Evolutionary conservation across 495 filamentous ascomycete species (phyloP), one percentile per base, ranked within the genome.

Genomic region (Rhizodiscina lignyota): DNA sequence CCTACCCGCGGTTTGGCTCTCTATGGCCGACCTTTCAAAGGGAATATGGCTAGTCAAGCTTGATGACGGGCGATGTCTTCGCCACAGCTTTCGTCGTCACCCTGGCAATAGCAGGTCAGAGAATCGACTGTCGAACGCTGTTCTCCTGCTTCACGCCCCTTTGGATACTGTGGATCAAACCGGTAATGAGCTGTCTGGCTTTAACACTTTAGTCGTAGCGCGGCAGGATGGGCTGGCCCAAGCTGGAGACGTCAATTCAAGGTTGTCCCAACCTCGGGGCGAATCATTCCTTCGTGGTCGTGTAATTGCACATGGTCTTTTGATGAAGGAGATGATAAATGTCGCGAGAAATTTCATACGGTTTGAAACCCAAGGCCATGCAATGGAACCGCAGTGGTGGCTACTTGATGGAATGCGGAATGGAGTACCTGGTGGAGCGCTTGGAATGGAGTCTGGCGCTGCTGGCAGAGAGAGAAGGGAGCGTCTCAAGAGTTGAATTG

Each of bases 331-430:
- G 24, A 30, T 18, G 24, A 37, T 27, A 1, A 37, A 27, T 37
- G 27, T 18, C 10, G 11, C 11, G 35, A 10, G 8, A 19, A 30
- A 27, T n/a, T n/a, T n/a, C n/a, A 26, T 12, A 30, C 13, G 21
- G 27, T 11, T 15, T 10, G 21, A 26, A 26, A 31, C 20, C 10
- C 23, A 30, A 10, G 37, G 37, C 12, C 29, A 39, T 18, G 6
- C 13, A n/a, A 30, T 39, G 37, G 37, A 34, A 30, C 37, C 37
- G 11, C 23, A 34, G 17, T 39, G 37, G 37, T 39, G 37, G 37
- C 5, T 39, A 15, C 13, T 39, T 13, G 37, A 39, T 34, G 29
- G 28, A 39, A 18, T 27, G 24, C 13, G 24, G 13, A 13, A 13
- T 13, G 8, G 24, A 27, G 24, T n/a, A n/a, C n/a, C n/a, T n/a